Percentiles rank a stretch among this genome's conserved stretches.
Conservation (phyloP, 2,329 filamentous ascomycete genomes). For the Corinectria fuckeliana region DNA sequence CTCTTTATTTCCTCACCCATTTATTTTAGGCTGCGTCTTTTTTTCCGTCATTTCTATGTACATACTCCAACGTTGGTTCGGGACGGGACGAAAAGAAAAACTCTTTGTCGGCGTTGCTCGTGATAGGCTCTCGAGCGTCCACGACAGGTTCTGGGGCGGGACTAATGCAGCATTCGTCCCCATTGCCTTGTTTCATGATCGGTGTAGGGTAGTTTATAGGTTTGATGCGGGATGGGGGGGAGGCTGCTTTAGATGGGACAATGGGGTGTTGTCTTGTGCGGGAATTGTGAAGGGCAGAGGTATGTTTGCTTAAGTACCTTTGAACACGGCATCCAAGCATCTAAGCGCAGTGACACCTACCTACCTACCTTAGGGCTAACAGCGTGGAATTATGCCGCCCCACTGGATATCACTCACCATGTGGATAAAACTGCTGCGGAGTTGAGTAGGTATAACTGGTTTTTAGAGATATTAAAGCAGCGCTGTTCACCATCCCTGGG, state of each 20-base stretch:
- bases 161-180: slow-evolving; percentile 37
- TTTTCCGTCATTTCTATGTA: slow-evolving; percentile 16
- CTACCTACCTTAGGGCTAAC: background rate
- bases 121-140: slow-evolving; percentile 31
- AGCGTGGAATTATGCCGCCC: background rate
- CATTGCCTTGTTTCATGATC: slow-evolving; percentile 32
- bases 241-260: background rate
- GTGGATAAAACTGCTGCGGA: background rate
- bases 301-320: background rate
- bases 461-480: slow-evolving; percentile 7
- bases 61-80: slow-evolving; percentile 4
- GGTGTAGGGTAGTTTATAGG: slow-evolving; percentile 7
- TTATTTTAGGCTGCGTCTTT: slow-evolving; percentile 21
- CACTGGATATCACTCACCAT: background rate
- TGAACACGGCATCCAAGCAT: background rate
- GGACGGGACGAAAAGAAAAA: slow-evolving; percentile 22
- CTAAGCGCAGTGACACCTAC: background rate
- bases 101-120: background rate
- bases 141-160: slow-evolving; percentile 15
- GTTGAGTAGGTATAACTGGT: background rate
- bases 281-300: slow-evolving; percentile 18
- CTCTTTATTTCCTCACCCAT: slow-evolving; percentile 1
- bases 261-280: slow-evolving; percentile 2
- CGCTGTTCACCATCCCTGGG: background rate
- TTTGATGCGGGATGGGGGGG: background rate